Evolutionary conservation across 164 flowering plant species (phyloP), one percentile per base, ranked within the genome.

Genomic region (Kalanchoe fedtschenkoi): DNA sequence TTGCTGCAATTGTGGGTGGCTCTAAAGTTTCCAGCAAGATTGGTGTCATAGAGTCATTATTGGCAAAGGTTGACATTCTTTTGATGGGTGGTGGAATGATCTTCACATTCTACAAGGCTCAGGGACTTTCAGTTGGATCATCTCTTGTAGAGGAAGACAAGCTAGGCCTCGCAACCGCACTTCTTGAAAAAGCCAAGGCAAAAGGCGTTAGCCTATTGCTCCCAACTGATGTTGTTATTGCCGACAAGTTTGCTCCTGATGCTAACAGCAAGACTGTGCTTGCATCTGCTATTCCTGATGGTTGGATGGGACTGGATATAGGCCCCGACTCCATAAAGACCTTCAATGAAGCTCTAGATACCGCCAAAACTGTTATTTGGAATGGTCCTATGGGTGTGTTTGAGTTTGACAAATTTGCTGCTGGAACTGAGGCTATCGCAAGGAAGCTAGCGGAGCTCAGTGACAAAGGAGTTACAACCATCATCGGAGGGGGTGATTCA

Each of bases 261-360:
- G 95, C 95, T 32, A 77, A 87, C 71, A 83, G 86, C 88, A 71
- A 87, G 90, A 90, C 84, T 47, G n/a, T n/a, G 17, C 44, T 29
- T 19, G 39, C 17, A 15, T 34, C 88, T 59, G 77, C 26, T 41
- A 85, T 88, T 63, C 88, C 89, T 39, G 88, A 82, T 74, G 87
- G 91, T 39, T 88, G 96, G 96, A 85, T 85, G 91, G 96, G 96
- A 62, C 66, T 88, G 75, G 96, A 88, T 72, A 83, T 88, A 67
- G 96, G 96, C 19, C 96, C 96, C 6, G 91, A 88, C 7, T 81
- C 92, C n/a, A 43, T 84, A 10, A 81, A 86, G 75, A 77, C 84
- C 68, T 88, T 86, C 74, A 81, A 53, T 47, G 87, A 78, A 6
- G 83, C 87, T 53, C 64, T 88, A 74, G 91, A 81, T 15, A 80